phyloP scores from a whole-genome alignment of 495 filamentous ascomycete genomes.

The Lophiostoma macrostomum region DNA sequence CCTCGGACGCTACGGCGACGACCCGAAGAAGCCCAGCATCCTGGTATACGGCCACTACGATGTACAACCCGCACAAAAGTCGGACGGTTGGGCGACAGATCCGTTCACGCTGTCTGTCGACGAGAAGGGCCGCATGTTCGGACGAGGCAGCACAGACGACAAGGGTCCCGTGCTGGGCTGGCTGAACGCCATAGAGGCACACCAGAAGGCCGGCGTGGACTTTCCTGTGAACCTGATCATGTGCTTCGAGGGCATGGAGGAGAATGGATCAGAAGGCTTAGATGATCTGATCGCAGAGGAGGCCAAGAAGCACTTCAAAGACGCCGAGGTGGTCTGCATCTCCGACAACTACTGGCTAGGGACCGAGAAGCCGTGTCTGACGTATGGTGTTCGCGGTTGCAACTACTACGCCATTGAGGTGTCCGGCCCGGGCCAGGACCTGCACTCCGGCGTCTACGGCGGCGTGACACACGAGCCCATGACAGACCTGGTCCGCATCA shows the following conservation, averaged over 20 bases:
- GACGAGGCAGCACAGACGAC: slow-evolving; percentile 93
- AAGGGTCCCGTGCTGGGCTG: slow-evolving; percentile 97
- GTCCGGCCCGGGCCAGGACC: slow-evolving; percentile 83
- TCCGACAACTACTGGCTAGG: slow-evolving; percentile 99
- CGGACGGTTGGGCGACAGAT: slow-evolving; percentile 95
- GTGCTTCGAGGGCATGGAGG: slow-evolving; percentile 99
- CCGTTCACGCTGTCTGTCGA: slow-evolving; percentile 90
- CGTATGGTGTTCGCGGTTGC: slow-evolving; percentile 95
- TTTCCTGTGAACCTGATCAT: slow-evolving; percentile 97
- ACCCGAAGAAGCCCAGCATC: slow-evolving; percentile 88
- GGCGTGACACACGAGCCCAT: slow-evolving; percentile 96
- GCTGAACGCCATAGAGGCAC: slow-evolving; percentile 96
- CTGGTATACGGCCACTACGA: slow-evolving; percentile 99
- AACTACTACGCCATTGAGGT: slow-evolving; percentile 93
- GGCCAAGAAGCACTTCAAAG: slow-evolving; percentile 86
- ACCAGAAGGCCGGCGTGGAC: slow-evolving; percentile 89
- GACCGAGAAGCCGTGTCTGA: slow-evolving; percentile 94
- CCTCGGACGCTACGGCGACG: slow-evolving; percentile 84
- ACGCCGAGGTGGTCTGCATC: slow-evolving; percentile 95
- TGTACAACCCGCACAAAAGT: slow-evolving; percentile 90
- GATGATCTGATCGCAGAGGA: slow-evolving; percentile 91
- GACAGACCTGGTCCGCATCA: slow-evolving; percentile 84
- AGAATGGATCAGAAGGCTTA: slow-evolving; percentile 94
- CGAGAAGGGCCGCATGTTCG: slow-evolving; percentile 88
- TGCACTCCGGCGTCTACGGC: slow-evolving; percentile 95